Evolutionary conservation across 352 stramenopile species (phyloP), one percentile per base, ranked within the genome.

Genomic region (Nothophytophthora sp.): DNA sequence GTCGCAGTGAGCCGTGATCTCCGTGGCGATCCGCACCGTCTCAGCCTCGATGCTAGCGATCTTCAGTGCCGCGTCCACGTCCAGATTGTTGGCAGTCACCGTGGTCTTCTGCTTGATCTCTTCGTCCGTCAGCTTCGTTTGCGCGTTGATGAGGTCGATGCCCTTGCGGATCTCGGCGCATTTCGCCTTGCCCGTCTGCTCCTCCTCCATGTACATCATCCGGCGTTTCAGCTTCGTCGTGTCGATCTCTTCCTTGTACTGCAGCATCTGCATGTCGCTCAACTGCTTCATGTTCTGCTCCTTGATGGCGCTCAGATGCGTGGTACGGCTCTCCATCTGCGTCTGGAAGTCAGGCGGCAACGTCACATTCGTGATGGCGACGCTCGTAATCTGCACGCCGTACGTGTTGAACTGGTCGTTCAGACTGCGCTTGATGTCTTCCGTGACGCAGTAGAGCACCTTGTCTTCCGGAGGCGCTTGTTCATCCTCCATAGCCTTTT

Each of bases 161-260:
- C 76, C 67, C 45, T 82, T 82, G 41, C 76, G 67, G 42, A 82
- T 82, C 50, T 82, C 67, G 45, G 71, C 71, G 39, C 71, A 82
- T 29, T 78, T 67, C 20, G 66, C 64, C 20, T 73, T 76, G 20
- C 71, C 71, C 0, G 77, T 86, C 45, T 81, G 71, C 47, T 82
- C 71, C 48, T 90, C 78, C 39, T n/a, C n/a, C n/a, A n/a, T n/a
- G n/a, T n/a, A n/a, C n/a, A n/a, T n/a, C n/a, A n/a, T n/a, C n/a
- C n/a, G n/a, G n/a, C n/a, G n/a, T n/a, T n/a, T n/a, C n/a, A n/a
- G n/a, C n/a, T n/a, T n/a, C n/a, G n/a, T n/a, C n/a, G n/a, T n/a
- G n/a, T n/a, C n/a, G n/a, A n/a, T n/a, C n/a, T n/a, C n/a, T n/a
- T n/a, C n/a, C n/a, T n/a, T n/a, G n/a, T n/a, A n/a, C n/a, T n/a